These are phyloP conservation scores for Exophiala alcalophila DNA, from an alignment of 2,329 filamentous ascomycete genomes.

Conservation along the genomic window DNA sequence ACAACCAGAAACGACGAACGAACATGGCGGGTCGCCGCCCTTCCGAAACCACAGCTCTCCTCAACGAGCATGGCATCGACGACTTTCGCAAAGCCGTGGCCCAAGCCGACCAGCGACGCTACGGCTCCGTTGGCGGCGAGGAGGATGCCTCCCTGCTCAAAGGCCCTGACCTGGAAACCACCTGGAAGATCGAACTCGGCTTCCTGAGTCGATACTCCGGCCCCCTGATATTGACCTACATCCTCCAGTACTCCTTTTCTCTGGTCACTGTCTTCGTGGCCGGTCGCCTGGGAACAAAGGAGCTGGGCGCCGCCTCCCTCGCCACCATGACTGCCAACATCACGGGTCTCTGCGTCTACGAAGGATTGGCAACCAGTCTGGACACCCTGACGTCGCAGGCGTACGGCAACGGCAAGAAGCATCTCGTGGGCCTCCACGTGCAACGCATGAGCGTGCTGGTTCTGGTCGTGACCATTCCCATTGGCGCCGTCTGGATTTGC, in stretches of 20 bases:
- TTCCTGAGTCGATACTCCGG: slow-evolving; percentile 27
- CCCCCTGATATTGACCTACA: slow-evolving; percentile 30
- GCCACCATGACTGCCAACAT: slow-evolving; percentile 70
- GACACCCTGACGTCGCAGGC: slow-evolving; percentile 85
- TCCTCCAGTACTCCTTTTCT: slow-evolving; percentile 52
- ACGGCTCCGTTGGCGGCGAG: slow-evolving; percentile 17
- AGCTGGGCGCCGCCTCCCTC: slow-evolving; percentile 58
- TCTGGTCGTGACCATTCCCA: slow-evolving; percentile 62
- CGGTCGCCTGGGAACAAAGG: slow-evolving; percentile 63
- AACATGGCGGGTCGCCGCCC: slow-evolving; percentile 23
- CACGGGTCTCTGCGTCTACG: slow-evolving; percentile 66
- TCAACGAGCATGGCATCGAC: slow-evolving; percentile 26
- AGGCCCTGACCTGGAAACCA: slow-evolving; percentile 20
- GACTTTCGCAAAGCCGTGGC: slow-evolving; percentile 22
- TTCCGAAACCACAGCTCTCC: slow-evolving; percentile 26
- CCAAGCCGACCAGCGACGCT: slow-evolving; percentile 18
- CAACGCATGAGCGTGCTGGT: slow-evolving; percentile 72
- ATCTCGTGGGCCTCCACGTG: slow-evolving; percentile 72
- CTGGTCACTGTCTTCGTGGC: slow-evolving; percentile 69
- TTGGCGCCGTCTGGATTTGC: slow-evolving; percentile 62
- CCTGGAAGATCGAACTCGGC: slow-evolving; percentile 27
- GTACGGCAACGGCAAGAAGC: slow-evolving; percentile 77
- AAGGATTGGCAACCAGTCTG: slow-evolving; percentile 75
- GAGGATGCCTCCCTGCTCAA: slow-evolving; percentile 15
- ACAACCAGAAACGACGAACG: no score